Conservation (phyloP, 495 filamentous ascomycete genomes). For the Aspergillus kassunensis region DNA sequence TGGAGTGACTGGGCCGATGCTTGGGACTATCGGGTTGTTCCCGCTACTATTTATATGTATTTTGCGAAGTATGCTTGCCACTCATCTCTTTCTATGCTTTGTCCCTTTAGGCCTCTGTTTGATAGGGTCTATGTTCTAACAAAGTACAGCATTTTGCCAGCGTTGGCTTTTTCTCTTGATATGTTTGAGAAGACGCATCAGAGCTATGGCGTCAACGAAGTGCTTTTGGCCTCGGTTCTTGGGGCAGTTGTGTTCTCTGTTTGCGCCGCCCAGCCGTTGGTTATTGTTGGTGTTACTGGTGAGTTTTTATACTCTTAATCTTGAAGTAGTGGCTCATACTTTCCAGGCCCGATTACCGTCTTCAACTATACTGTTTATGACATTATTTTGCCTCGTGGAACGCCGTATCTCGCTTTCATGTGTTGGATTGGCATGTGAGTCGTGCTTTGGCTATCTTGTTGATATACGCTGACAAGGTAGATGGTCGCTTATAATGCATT, state of each 20-base stretch:
- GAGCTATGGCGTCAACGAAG: slow-evolving; percentile 82
- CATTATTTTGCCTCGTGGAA: slow-evolving; percentile 66
- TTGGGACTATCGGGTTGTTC: slow-evolving; percentile 79
- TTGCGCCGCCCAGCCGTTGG: slow-evolving; percentile 72
- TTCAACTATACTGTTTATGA: slow-evolving; percentile 88
- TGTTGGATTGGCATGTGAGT: slow-evolving; percentile 74
- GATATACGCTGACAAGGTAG: no score
- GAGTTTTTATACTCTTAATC: slow-evolving; percentile 11
- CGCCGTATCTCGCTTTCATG: slow-evolving; percentile 79
- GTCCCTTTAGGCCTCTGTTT: neutral
- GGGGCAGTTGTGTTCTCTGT: slow-evolving; percentile 73
- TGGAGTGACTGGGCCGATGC: slow-evolving; percentile 77
- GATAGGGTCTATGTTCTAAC: no score
- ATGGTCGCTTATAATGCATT: slow-evolving; percentile 79
- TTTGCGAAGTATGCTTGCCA: slow-evolving; percentile 68
- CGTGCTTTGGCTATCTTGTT: neutral
- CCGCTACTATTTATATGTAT: slow-evolving; percentile 84
- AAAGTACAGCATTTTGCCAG: slow-evolving; percentile 65
- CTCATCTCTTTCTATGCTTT: neutral
- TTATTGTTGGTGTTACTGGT: slow-evolving; percentile 89
- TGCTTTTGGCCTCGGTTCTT: slow-evolving; percentile 72
- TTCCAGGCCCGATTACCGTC: slow-evolving; percentile 72
- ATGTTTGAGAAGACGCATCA: slow-evolving; percentile 80
- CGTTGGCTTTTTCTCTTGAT: slow-evolving; percentile 78
- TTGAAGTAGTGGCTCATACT: slow-evolving; percentile 1